These are phyloP conservation scores for Paratinospora sagittata DNA, from an alignment of 164 flowering plant genomes.

Conservation along the genomic window DNA sequence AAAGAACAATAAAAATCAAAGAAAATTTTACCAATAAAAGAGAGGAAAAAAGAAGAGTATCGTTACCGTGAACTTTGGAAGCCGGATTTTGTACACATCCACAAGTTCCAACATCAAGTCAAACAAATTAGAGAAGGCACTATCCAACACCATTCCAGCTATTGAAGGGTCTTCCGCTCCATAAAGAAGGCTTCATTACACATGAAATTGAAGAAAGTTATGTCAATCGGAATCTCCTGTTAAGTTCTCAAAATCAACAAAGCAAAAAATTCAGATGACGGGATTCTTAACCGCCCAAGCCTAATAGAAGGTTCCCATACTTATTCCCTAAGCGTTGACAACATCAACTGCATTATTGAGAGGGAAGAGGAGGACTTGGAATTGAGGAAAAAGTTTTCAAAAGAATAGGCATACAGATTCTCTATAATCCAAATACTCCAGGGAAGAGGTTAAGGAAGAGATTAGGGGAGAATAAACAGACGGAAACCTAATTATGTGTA, in stretches of 20 bases:
- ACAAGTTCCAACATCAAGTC: conserved; percentile 97
- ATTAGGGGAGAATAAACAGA: no score
- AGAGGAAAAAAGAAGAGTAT: conserved; percentile 6
- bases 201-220: background rate
- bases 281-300: background rate
- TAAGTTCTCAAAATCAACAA: background rate
- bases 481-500: no score
- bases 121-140: conserved; percentile 89
- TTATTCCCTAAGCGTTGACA: no score
- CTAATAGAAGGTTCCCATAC: no score
- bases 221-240: background rate
- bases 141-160: conserved; percentile 95
- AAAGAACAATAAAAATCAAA: background rate
- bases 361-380: no score
- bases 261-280: background rate
- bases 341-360: no score
- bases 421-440: background rate
- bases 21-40: background rate
- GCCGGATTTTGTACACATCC: conserved; percentile 85
- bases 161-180: conserved; percentile 98
- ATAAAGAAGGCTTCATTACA: conserved; percentile 75
- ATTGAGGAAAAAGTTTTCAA: no score
- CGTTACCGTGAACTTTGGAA: conserved; percentile 85
- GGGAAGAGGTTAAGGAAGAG: background rate
- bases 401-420: no score